Base-by-base conservation (phyloP, 306 rosid species). In the Inga leiocalycina region DNA sequence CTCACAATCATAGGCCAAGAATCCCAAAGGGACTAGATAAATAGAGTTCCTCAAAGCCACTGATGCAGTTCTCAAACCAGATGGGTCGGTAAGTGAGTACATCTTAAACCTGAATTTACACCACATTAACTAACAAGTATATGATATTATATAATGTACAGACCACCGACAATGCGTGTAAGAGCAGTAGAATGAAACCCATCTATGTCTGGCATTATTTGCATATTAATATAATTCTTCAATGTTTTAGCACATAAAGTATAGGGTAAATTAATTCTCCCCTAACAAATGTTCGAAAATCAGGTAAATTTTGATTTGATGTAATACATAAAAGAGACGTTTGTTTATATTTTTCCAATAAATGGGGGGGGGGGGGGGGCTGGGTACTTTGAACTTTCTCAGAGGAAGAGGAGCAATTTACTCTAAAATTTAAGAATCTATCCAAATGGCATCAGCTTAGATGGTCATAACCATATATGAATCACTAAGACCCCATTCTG, bases 1-100 rank as follows among this genome's bases (percentile, higher is more conserved):
- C 99, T 95, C 83, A 95, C 99, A 93, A 83, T 93, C 93, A 88
- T 90, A 92, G n/a, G 99, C 98, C 86, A 93, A 78, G 88, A 82
- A 96, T 32, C 99, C 99, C 93, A 96, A 75, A 74, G 99, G 99
- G 86, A 96, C 84, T 57, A 96, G 90, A 84, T 96, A 93, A 8
- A 92, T 51, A 51, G 97, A 93, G 88, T 96, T 93, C 85, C 99
- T 90, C 79, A 93, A 84, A 78, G 99, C 99, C 88, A 93, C 98
- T 49, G 84, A 74, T 32, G 99, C 91, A 34, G 97, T 96, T 90
- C 92, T 91, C 77, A 6, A 85, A 70, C 98, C 99, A 87, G 97
- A 89, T 71, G 91, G 84, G 85, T 96, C 99, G 57, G 93, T 86
- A 76, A 93, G 98, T 86, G 99, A 96, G 82, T 81, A 86, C 99